phyloP scores from a whole-genome alignment of 1,284 basidiomycete species.

The Naganishia liquefaciens region DNA sequence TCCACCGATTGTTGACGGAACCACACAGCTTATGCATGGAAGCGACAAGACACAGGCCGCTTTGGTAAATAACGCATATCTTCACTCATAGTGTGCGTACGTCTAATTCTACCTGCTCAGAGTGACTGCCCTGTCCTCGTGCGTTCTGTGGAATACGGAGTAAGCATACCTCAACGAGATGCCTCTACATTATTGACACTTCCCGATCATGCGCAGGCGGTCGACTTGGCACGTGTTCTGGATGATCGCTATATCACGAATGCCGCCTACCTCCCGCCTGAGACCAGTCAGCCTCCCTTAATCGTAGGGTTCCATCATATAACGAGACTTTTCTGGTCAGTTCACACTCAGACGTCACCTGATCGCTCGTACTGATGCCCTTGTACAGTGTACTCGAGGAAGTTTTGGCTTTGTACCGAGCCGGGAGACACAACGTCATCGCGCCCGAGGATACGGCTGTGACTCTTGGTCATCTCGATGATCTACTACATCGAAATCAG shows the following conservation, averaged over 20 bases:
- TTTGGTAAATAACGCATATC: conserved; percentile 3
- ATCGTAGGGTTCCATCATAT: conserved; percentile 30
- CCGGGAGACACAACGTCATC: conserved; percentile 14
- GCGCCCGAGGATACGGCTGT: conserved; percentile 16
- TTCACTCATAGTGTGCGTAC: neutral
- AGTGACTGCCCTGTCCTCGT: conserved; percentile 20
- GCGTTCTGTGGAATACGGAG: conserved; percentile 27
- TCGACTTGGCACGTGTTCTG: conserved; percentile 23
- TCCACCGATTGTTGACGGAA: neutral
- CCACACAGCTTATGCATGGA: conserved; percentile 26
- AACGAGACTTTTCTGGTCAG: conserved; percentile 28
- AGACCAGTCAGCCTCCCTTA: conserved; percentile 14
- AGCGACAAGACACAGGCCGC: conserved; percentile 20
- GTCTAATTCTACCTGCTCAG: neutral
- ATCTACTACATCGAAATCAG: conserved; percentile 23
- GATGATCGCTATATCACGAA: conserved; percentile 25
- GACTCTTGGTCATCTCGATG: conserved; percentile 17
- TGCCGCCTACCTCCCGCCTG: conserved; percentile 16
- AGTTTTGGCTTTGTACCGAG: conserved; percentile 26
- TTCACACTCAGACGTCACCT: neutral
- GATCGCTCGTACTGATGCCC: neutral
- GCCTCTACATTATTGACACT: neutral
- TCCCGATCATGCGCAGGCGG: neutral
- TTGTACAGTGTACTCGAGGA: conserved; percentile 25
- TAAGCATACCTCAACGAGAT: neutral